A percentile compares a stretch with the other conserved stretches of the same genome.
Conservation (phyloP, 2,329 filamentous ascomycete genomes). For the Ilyonectria sp. region DNA sequence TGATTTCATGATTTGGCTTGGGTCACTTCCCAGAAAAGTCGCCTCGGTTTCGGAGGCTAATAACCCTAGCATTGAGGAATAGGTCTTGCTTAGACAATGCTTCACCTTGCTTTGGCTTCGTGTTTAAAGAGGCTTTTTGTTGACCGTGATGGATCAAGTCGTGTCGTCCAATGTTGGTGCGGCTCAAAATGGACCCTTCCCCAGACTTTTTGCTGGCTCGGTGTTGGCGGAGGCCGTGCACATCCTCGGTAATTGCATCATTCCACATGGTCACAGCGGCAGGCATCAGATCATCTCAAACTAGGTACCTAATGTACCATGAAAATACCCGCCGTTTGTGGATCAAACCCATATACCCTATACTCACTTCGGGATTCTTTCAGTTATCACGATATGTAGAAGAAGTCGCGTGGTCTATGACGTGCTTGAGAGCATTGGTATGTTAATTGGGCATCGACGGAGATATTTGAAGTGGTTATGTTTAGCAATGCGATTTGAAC, state of each 20-base stretch:
- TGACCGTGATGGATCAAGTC: slow-evolving; percentile 4
- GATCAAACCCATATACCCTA: too few species aligned
- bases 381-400: too few species aligned
- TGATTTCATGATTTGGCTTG: not conserved
- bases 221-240: not conserved
- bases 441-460: too few species aligned
- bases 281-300: slow-evolving; percentile 36
- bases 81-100: not conserved
- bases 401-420: too few species aligned
- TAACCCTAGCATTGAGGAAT: not conserved
- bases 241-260: slow-evolving; percentile 46
- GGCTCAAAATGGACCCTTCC: slow-evolving; percentile 22
- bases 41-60: not conserved
- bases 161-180: slow-evolving; percentile 31
- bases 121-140: not conserved
- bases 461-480: too few species aligned
- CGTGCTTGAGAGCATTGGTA: too few species aligned
- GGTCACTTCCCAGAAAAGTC: not conserved
- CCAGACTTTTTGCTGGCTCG: slow-evolving; percentile 13
- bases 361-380: too few species aligned
- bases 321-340: too few species aligned
- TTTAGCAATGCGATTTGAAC: too few species aligned
- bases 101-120: not conserved
- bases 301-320: too few species aligned
- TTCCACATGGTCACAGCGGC: slow-evolving; percentile 14